Base-by-base conservation (phyloP, 768 basidiomycete genomes). In the Tricholoma furcatifolium region DNA sequence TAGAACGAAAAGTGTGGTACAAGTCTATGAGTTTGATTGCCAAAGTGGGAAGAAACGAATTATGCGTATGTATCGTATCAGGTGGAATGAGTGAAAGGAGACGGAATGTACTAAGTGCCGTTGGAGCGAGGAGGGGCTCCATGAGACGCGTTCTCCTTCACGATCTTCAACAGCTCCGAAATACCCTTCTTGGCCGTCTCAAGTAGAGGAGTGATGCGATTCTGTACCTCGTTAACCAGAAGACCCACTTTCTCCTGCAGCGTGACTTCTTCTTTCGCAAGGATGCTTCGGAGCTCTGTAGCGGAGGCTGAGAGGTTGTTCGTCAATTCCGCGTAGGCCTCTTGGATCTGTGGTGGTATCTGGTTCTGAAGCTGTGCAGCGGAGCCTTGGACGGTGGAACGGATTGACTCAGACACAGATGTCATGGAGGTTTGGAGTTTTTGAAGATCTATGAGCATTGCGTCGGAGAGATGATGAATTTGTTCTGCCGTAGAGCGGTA, bases 381-480 rank as follows among this genome's bases (percentile, higher is more conserved):
- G 1, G 72, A 70, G 45, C 62, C 66, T n/a, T 71, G 63, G 12
- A 74, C 51, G 15, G 68, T 65, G 31, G 67, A 53, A 51, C 74
- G 71, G 43, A 79, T 65, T 30, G 75, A 74, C 0, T 77, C 60
- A 20, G 79, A 74, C 49, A 84, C 69, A 14, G 77, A 67, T 12
- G 77, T 64, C 24, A 84, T 81, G 11, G 85, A 82, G 8, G 77
- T 62, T 63, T 88, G 80, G 42, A 91, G 72, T 57, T 81, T 85
- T 58, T 83, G 78, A 43, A 92, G 75, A 59, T 91, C 86, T 23
- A 62, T 44, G 44, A 89, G 68, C 83, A 91, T 84, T 48, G 70
- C 80, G 55, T 87, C 80, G 34, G 85, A 84, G 34, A 89, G 78
- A 2, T 71, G 56, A 60, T 84, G 77, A 38, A 88, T 77, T 54